Evolutionary conservation across 495 filamentous ascomycete genomes (phyloP), one percentile per base, ranked within the genome.

Genomic region (Penicillium salamii): DNA sequence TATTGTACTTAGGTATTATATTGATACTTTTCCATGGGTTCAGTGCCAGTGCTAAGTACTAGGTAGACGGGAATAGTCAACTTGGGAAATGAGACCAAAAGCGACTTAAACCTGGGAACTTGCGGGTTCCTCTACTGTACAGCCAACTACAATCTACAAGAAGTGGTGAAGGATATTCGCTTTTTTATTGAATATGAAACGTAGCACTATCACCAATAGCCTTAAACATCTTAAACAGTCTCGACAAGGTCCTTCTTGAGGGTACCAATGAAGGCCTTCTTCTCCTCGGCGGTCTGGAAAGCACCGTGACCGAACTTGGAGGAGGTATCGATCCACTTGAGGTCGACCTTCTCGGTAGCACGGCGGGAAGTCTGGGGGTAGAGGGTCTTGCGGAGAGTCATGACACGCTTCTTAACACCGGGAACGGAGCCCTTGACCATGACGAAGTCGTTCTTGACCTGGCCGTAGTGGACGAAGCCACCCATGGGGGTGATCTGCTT

Each of bases 321-420:
- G 38, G 91, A 96, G 58, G 95, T 99, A 68, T 99, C 95, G 84
- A 99, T 97, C 95, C 95, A 99, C 79, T 99, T 99, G 77, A 99
- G 87, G 54, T 97, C 91, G 67, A 97, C 86, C 87, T 97, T 97
- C 87, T 99, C 95, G 69, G 95, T 80, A 32, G 95, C 88, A 71
- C 87, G 88, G 66, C 95, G 80, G 66, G 85, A 95, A 50, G 91
- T 97, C 84, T 99, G 95, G 55, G 80, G 84, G 85, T 95, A 99
- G 80, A 99, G 93, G 42, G 95, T 96, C 83, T 99, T 99, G 69
- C 95, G 88, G 57, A 99, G 85, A 57, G 95, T 99, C 85, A 97
- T 91, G 69, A 99, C 84, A 69, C 95, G 85, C 90, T 97, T 99
- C 90, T 97, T 97, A 64, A 95, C 88, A 84, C 95, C 95, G 34